A percentile compares a stretch with the other conserved stretches of the same genome.
Conservation (phyloP, 495 filamentous ascomycete genomes). For the Emericellopsis terricola region DNA sequence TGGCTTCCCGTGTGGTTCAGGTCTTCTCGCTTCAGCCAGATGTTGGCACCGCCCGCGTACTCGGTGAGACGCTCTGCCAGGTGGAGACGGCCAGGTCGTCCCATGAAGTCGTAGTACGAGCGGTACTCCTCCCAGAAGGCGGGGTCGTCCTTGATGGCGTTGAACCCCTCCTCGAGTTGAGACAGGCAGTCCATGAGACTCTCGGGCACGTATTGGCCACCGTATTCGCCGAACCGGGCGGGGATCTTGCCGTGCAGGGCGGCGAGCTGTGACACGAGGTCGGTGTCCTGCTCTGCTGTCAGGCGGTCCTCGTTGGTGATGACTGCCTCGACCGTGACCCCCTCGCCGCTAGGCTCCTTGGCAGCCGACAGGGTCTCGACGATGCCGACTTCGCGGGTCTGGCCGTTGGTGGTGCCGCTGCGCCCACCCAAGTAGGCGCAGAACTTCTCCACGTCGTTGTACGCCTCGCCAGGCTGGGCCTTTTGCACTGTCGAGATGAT, state of each 20-base stretch:
- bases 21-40: constrained; percentile 92
- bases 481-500: constrained; percentile 66
- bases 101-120: constrained; percentile 96
- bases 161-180: constrained; percentile 84
- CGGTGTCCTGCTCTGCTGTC: constrained; percentile 20
- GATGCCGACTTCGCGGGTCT: constrained; percentile 42
- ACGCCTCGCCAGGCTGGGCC: constrained; percentile 48
- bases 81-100: constrained; percentile 81
- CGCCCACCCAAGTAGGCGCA: constrained; percentile 65
- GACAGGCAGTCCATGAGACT: constrained; percentile 92
- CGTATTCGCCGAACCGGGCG: constrained; percentile 86
- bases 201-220: constrained; percentile 97
- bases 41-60: constrained; percentile 74
- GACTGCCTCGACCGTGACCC: constrained; percentile 38
- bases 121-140: constrained; percentile 95
- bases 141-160: constrained; percentile 65
- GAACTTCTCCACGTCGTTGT: constrained; percentile 69
- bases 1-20: constrained; percentile 75
- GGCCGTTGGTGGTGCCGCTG: constrained; percentile 27
- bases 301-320: constrained; percentile 35
- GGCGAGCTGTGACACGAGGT: constrained; percentile 25
- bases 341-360: constrained; percentile 28
- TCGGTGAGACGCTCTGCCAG: constrained; percentile 74
- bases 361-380: constrained; percentile 40
- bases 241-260: constrained; percentile 41